Conservation (phyloP, 2,329 filamentous ascomycete genomes). For the Xylaria sp. region DNA sequence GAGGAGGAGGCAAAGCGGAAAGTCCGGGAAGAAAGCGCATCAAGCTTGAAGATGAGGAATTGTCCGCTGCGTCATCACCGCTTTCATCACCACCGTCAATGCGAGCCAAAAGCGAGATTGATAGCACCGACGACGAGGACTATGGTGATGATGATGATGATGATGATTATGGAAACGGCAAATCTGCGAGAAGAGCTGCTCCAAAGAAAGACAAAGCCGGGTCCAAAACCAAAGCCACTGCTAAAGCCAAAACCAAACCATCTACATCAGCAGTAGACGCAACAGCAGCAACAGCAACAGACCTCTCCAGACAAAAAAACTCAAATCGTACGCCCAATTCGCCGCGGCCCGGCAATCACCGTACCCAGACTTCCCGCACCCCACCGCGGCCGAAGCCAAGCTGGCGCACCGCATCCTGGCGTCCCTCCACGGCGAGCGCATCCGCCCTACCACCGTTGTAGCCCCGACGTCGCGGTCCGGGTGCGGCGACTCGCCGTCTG, state of each 20-base stretch:
- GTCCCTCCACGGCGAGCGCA: conserved; percentile 67
- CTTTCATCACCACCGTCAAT: no score
- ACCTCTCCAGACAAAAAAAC: conserved; percentile 50
- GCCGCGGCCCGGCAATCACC: conserved; percentile 53
- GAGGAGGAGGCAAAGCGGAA: not conserved
- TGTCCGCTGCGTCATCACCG: not conserved
- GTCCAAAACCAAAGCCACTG: no score
- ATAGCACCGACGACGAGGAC: not conserved
- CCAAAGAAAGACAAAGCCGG: not conserved
- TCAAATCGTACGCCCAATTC: conserved; percentile 50
- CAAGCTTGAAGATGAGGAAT: not conserved
- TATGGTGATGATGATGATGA: not conserved
- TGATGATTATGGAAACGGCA: not conserved
- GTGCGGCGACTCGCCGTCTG: conserved; percentile 56
- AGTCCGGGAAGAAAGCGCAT: conserved; percentile 1
- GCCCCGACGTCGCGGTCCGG: conserved; percentile 70
- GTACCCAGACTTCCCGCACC: conserved; percentile 70
- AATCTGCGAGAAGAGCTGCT: not conserved
- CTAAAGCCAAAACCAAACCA: no score
- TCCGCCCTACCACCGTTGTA: conserved; percentile 61
- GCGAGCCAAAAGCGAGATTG: no score
- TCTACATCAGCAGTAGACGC: no score
- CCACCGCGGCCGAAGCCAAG: conserved; percentile 70
- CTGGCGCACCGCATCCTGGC: conserved; percentile 71
- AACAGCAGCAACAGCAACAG: conserved; percentile 17